Percentiles rank a stretch among this genome's conserved stretches.
Conservation (phyloP, 2,329 filamentous ascomycete genomes). For the Emmonsiellopsis sp. region DNA sequence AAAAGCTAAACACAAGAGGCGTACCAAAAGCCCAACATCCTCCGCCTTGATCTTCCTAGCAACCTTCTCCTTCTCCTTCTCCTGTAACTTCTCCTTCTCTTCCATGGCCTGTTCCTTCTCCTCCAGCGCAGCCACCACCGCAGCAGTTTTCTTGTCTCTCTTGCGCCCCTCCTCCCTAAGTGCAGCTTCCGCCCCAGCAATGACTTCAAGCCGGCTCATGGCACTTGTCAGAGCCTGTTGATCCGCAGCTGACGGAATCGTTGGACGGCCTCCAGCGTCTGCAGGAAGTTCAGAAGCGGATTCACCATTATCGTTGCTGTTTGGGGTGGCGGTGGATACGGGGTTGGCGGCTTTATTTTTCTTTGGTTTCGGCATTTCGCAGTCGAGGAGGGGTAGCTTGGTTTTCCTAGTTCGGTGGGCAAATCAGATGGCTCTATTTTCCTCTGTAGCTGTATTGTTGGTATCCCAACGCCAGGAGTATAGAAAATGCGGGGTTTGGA, state of each 20-base stretch:
- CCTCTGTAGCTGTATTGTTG: no score
- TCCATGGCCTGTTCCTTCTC: constrained; percentile 4
- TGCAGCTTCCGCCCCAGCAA: constrained; percentile 14
- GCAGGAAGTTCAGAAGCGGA: constrained; percentile 29
- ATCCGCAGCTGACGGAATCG: constrained; percentile 27
- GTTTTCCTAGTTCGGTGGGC: neutral
- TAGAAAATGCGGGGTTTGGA: no score
- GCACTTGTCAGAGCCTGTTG: constrained; percentile 42
- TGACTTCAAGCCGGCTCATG: constrained; percentile 40
- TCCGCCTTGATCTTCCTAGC: constrained; percentile 36
- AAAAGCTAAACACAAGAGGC: constrained; percentile 8
- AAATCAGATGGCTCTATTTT: no score
- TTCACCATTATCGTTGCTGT: constrained; percentile 18
- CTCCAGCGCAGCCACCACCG: neutral
- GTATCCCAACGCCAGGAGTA: no score
- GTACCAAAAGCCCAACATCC: constrained; percentile 38
- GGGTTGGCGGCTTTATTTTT: neutral
- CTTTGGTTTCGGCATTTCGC: no score
- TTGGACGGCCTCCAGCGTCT: constrained; percentile 37
- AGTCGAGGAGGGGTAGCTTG: neutral
- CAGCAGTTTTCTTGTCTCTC: constrained; percentile 20
- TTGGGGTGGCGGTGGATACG: neutral
- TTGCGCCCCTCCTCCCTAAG: constrained; percentile 16
- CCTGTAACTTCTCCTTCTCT: constrained; percentile 6
- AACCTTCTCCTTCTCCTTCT: constrained; percentile 28